phyloP scores from a whole-genome alignment of 1,284 basidiomycete species.

The Veloboletus limbatus region DNA sequence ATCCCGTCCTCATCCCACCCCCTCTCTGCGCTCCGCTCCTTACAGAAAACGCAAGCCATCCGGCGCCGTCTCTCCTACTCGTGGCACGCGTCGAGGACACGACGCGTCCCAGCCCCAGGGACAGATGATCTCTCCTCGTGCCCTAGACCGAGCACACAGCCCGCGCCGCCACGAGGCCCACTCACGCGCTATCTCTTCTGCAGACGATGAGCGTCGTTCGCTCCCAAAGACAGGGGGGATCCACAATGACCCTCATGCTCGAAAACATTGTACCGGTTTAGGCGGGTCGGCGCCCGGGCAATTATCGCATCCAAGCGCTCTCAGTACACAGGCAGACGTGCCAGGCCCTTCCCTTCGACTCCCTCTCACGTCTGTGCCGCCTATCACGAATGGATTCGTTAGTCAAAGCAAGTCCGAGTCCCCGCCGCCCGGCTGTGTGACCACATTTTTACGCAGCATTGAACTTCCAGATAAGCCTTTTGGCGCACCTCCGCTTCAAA shows the following conservation, averaged over 20 bases:
- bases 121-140: background rate
- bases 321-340: constrained; percentile 9
- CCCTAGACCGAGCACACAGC: constrained; percentile 7
- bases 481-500: constrained; percentile 10
- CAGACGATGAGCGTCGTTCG: constrained; percentile 3
- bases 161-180: constrained; percentile 4
- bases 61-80: constrained; percentile 6
- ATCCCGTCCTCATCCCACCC: constrained; percentile 20
- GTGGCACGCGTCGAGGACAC: constrained; percentile 11
- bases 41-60: constrained; percentile 20
- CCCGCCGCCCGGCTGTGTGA: constrained; percentile 16
- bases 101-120: constrained; percentile 12
- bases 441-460: constrained; percentile 27
- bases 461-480: constrained; percentile 20
- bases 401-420: constrained; percentile 8
- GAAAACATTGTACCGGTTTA: constrained; percentile 1
- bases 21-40: constrained; percentile 14
- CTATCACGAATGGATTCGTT: background rate
- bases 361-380: constrained; percentile 12
- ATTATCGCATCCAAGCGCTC: constrained; percentile 1
- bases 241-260: constrained; percentile 1
- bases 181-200: background rate
- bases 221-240: constrained; percentile 8
- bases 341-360: constrained; percentile 17
- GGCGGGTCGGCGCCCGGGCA: constrained; percentile 6